These are phyloP conservation scores for Fusarium bactridioides DNA, from an alignment of 2,329 filamentous ascomycete genomes.

Conservation along the genomic window DNA sequence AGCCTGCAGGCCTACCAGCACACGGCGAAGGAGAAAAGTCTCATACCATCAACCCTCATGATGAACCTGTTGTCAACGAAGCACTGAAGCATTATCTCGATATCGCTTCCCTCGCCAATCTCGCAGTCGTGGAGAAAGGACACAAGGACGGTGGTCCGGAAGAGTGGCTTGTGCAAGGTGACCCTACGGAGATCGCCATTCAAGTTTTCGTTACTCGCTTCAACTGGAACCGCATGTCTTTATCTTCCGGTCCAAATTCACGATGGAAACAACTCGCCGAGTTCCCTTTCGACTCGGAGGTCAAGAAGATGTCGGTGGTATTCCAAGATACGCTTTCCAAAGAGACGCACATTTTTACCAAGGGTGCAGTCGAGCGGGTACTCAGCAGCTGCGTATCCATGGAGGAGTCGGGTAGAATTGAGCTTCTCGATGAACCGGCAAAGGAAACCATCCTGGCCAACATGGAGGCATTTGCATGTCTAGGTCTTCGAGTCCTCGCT, in stretches of 20 bases:
- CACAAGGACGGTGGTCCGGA: conserved; percentile 54
- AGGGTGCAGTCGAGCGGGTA: conserved; percentile 72
- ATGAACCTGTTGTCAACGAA: conserved; percentile 53
- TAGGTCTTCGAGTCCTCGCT: conserved; percentile 72
- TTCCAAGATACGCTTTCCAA: conserved; percentile 55
- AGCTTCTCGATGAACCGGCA: conserved; percentile 47
- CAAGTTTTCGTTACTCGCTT: conserved; percentile 78
- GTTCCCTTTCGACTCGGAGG: conserved; percentile 76
- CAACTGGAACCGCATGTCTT: conserved; percentile 64
- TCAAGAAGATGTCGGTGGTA: conserved; percentile 81
- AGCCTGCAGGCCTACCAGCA: conserved; percentile 33
- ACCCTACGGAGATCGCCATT: conserved; percentile 74
- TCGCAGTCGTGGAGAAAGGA: conserved; percentile 61
- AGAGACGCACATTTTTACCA: conserved; percentile 62
- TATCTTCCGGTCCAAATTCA: conserved; percentile 57
- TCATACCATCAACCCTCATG: conserved; percentile 35
- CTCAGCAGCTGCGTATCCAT: conserved; percentile 65
- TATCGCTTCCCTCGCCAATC: conserved; percentile 70
- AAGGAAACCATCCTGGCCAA: conserved; percentile 65
- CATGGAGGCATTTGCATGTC: conserved; percentile 70
- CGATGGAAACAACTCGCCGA: conserved; percentile 69
- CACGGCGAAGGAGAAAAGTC: conserved; percentile 37
- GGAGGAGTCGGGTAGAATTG: conserved; percentile 48
- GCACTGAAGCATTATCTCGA: conserved; percentile 65
- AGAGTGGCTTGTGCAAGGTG: conserved; percentile 70